phyloP scores from a whole-genome alignment of 495 filamentous ascomycete genomes.

The Chaetomium cochliodes region DNA sequence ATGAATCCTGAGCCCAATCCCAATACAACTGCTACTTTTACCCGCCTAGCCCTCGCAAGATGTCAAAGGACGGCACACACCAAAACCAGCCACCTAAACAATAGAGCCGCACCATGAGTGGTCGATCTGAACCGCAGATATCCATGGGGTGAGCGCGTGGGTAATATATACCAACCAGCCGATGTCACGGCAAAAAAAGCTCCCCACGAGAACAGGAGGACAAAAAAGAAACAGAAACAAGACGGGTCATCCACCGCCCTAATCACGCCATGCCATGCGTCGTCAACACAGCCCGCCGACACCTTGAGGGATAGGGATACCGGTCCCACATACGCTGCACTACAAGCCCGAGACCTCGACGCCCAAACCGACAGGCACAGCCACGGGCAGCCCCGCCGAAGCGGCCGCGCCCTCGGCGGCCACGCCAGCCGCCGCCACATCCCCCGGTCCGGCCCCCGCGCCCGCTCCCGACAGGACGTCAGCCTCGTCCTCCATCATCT shows the following conservation, averaged over 20 bases:
- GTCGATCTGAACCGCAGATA: too few species aligned
- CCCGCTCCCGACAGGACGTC: slow-evolving; percentile 12
- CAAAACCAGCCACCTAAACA: too few species aligned
- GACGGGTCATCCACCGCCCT: too few species aligned
- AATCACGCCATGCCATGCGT: too few species aligned
- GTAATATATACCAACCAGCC: too few species aligned
- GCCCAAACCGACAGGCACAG: background rate
- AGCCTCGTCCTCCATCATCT: slow-evolving; percentile 52
- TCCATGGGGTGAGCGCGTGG: too few species aligned
- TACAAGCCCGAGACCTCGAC: background rate
- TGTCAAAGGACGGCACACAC: too few species aligned
- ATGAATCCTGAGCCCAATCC: background rate
- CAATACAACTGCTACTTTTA: background rate
- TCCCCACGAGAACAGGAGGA: too few species aligned
- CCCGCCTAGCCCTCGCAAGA: background rate
- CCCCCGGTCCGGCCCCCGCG: too few species aligned
- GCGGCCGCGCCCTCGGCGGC: background rate
- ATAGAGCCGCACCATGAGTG: too few species aligned
- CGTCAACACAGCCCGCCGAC: background rate
- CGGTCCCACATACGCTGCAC: background rate
- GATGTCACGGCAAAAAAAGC: too few species aligned
- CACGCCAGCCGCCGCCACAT: background rate
- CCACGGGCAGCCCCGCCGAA: background rate
- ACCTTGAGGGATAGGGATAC: background rate
- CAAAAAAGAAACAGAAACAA: too few species aligned